phyloP scores from a whole-genome alignment of 202 grass and related monocot genomes.

The Schoenoplectus tabernaemontani region DNA sequence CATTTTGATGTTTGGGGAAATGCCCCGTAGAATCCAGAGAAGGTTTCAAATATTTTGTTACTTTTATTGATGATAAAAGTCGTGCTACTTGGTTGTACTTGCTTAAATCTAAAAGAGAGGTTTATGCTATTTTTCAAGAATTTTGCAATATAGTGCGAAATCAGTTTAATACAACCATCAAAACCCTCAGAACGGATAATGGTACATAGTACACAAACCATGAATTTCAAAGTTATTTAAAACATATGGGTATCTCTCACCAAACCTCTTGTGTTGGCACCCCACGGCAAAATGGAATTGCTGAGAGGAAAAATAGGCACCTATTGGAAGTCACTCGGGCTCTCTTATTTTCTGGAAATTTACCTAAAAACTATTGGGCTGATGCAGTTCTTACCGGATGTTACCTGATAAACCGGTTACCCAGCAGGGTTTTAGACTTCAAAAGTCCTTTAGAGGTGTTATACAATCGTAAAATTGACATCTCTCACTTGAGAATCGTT shows the following conservation, averaged over 20 bases:
- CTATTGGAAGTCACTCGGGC: too few species aligned
- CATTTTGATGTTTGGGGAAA: too few species aligned
- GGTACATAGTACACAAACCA: background rate
- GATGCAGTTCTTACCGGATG: too few species aligned
- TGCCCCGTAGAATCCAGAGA: too few species aligned
- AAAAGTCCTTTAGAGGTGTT: too few species aligned
- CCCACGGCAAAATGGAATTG: background rate
- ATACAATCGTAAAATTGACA: too few species aligned
- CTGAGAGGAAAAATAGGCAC: background rate
- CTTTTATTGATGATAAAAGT: too few species aligned
- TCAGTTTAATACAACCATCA: background rate
- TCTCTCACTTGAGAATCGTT: too few species aligned
- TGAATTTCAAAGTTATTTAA: background rate
- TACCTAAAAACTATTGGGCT: too few species aligned
- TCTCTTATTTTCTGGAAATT: too few species aligned
- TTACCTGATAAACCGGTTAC: too few species aligned
- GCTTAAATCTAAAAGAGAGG: background rate
- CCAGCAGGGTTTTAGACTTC: too few species aligned
- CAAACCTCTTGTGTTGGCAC: conserved; percentile 3
- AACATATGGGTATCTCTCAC: background rate
- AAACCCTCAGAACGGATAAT: background rate
- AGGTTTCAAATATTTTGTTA: background rate
- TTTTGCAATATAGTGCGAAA: background rate
- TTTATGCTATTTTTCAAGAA: background rate
- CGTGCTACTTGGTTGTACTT: background rate